phyloP scores from a whole-genome alignment of 2,329 filamentous ascomycete species.

The Pezicula radicicola region DNA sequence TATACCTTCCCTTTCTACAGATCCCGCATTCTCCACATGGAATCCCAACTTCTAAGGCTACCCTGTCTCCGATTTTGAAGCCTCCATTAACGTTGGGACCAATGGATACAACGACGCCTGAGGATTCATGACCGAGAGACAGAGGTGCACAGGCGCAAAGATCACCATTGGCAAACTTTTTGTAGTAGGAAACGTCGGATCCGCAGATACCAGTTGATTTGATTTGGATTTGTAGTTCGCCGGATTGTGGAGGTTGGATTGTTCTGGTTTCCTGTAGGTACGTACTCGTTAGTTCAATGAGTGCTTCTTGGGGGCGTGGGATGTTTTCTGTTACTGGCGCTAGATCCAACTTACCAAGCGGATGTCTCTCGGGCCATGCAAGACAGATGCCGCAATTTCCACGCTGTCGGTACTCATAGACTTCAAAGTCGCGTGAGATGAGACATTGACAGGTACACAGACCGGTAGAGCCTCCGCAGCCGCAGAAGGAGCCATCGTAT shows the following conservation, averaged over 20 bases:
- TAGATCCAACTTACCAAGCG: conserved; percentile 45
- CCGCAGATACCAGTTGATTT: conserved; percentile 67
- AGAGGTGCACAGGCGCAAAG: conserved; percentile 63
- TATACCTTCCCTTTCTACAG: conserved; percentile 80
- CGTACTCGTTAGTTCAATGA: conserved; percentile 6
- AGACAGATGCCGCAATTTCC: conserved; percentile 48
- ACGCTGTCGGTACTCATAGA: too few relatives aligned
- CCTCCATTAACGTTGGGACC: conserved; percentile 46
- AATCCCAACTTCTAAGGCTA: conserved; percentile 84
- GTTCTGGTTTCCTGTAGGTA: conserved; percentile 44
- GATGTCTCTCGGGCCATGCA: conserved; percentile 55
- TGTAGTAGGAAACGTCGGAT: conserved; percentile 70
- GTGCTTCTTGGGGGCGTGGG: not conserved
- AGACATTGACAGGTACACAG: conserved; percentile 1
- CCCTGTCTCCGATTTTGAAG: conserved; percentile 53
- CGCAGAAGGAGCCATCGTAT: conserved; percentile 19
- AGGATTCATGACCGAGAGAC: conserved; percentile 62
- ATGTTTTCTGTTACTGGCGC: not conserved
- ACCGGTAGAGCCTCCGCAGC: conserved; percentile 7
- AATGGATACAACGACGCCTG: conserved; percentile 53
- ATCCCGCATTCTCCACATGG: conserved; percentile 88
- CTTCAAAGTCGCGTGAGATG: conserved; percentile 9
- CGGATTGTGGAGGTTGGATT: conserved; percentile 36
- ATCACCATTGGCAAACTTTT: conserved; percentile 69
- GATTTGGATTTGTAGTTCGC: conserved; percentile 63